Percentiles rank a stretch among this genome's conserved stretches.
phyloP scores from a whole-genome alignment of 495 filamentous ascomycete genomes.

The Talaromyces ruber region DNA sequence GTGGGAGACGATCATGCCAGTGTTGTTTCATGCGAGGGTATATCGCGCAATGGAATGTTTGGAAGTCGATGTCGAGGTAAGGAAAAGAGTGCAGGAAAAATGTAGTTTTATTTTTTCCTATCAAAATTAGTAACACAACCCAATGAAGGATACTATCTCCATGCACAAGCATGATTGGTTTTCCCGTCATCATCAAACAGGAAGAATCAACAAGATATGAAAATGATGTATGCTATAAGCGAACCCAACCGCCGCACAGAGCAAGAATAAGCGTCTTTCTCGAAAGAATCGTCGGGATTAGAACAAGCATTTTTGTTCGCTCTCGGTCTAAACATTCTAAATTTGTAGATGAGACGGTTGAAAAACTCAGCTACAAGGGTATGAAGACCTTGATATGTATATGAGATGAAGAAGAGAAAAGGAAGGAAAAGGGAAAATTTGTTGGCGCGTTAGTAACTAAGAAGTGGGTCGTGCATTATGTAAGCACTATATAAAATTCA shows the following conservation, averaged over 20 bases:
- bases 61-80: not conserved
- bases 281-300: conserved; percentile 36
- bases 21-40: not conserved
- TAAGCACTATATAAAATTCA: not conserved
- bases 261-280: conserved; percentile 10
- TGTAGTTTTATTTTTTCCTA: not conserved
- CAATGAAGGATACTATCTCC: not conserved
- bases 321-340: conserved; percentile 40
- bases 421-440: conserved; percentile 12
- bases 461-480: not conserved
- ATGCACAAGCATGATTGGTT: not conserved
- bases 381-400: conserved; percentile 31
- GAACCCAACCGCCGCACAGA: conserved; percentile 34
- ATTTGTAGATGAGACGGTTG: conserved; percentile 27
- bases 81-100: not conserved
- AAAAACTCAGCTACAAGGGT: conserved; percentile 25
- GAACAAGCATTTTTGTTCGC: conserved; percentile 30
- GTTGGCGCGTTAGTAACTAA: not conserved
- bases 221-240: conserved; percentile 41
- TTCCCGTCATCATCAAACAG: not conserved
- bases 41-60: conserved; percentile 3
- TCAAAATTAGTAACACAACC: not conserved
- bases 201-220: not conserved
- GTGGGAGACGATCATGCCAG: not conserved
- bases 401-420: conserved; percentile 20